Evolutionary conservation across 2,329 filamentous ascomycete species (phyloP), one percentile per base, ranked within the genome.

Genomic region (Neonectria neomacrospora): DNA sequence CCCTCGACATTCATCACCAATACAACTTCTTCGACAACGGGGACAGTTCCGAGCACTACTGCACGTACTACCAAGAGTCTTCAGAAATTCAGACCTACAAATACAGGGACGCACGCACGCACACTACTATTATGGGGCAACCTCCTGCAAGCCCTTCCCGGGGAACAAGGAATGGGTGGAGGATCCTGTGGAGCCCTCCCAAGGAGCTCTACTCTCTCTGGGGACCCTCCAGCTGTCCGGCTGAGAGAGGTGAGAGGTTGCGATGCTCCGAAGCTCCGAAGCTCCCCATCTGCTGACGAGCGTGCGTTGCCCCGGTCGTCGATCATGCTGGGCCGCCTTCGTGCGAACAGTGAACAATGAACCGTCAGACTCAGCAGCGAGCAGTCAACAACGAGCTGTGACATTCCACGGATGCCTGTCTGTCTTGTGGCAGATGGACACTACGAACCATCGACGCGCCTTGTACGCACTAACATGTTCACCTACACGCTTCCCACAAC

Each of bases 121-220:
- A 44, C 45, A 22, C 28, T 50, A 34, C 47, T 41, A 42, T n/a
- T 55, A 58, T 68, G 66, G 64, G 55, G 61, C 65, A 65, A 59
- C 42, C 18, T 58, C 45, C 54, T 71, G 60, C 63, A 71, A 64
- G 64, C 63, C 59, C 66, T 67, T 64, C 67, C 58, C 64, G 71
- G 69, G 70, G 67, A 63, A 63, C 63, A 63, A 65, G 70, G 69
- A 64, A 66, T 64, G 59, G 64, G 64, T 58, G 68, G 65, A 70
- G 63, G 64, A 64, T 60, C 61, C 30, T 69, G 64, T 73, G 70
- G 70, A 64, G 58, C 56, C 64, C 42, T 52, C 37, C 30, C 58
- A 59, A 65, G 58, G 50, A 63, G 61, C 61, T 65, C 55, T 57
- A 57, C 63, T 57, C 54, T 53, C 45, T 45, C 45, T 50, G 39